Base-by-base conservation (phyloP, 1,139 yeast genomes). In the Kurtzmaniella quercitrusa region DNA sequence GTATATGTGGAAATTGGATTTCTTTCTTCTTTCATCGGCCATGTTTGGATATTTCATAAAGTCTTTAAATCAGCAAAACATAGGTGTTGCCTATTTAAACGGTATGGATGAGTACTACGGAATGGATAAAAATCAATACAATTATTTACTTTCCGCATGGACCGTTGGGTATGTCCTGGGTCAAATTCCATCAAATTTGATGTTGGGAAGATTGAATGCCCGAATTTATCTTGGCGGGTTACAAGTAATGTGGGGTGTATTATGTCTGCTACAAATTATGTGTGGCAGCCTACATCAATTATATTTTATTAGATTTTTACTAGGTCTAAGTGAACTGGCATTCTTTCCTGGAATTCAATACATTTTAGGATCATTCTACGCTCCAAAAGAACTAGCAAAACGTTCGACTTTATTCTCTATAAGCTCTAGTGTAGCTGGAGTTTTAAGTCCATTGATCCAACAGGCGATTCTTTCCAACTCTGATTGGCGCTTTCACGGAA, bases 381-480 rank as follows among this genome's bases (percentile, higher is more conserved):
- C 47, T 12, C 39, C 43, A 18, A 39, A 39, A 15, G 57, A 54
- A 41, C 39, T 53, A 11, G 44, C 47, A 25, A 54, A 54, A 33
- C 40, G 57, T 17, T 52, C 57, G 6, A 49, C 57, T 10, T 50
- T 49, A 31, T 45, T 54, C 31, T 74, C 75, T 4, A 41, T 50
- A 29, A 37, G 43, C 31, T 64, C 77, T 4, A 73, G 73, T 11
- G 59, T 62, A 16, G 72, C 74, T 2, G 75, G 79, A 11, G 58
- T 75, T 50, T 60, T 74, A 27, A 63, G 77, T 1, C 81, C 81
- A 6, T 73, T 73, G 25, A 53, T 76, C 17, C 77, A 73, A 49
- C 71, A 73, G 34, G 63, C 71, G 5, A 68, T 76, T 15, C 53
- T 73, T 19, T 53, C 54, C 15, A 49, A 49, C n/a, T 18, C 15